These are phyloP conservation scores for Epichloe sylvatica DNA, from an alignment of 2,329 filamentous ascomycete species.

Conservation along the genomic window DNA sequence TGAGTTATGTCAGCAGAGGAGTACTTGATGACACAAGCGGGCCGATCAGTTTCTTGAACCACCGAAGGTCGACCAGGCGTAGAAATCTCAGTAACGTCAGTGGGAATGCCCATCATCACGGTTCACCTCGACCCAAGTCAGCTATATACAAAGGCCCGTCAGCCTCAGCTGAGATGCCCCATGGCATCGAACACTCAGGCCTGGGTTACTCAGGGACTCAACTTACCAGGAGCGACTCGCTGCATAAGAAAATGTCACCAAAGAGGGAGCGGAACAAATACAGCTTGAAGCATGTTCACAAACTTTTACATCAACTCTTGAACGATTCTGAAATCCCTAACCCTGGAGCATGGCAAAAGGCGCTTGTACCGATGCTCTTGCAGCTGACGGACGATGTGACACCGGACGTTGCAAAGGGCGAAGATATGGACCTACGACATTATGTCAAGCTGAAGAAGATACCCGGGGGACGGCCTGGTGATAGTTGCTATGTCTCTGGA, in stretches of 20 bases:
- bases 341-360: conserved; percentile 68
- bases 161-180: conserved; percentile 36
- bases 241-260: conserved; percentile 59
- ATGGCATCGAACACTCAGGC: conserved; percentile 31
- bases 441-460: conserved; percentile 98
- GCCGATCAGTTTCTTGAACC: conserved; percentile 42
- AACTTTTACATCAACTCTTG: conserved; percentile 70
- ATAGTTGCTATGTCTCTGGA: conserved; percentile 92
- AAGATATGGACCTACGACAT: conserved; percentile 93
- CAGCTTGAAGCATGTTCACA: conserved; percentile 77
- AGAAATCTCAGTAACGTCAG: conserved; percentile 79
- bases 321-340: conserved; percentile 62
- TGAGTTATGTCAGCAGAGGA: conserved; percentile 57
- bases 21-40: conserved; percentile 46
- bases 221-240: conserved; percentile 66
- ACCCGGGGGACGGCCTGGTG: conserved; percentile 72
- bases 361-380: conserved; percentile 76
- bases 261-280: conserved; percentile 76
- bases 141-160: conserved; percentile 43
- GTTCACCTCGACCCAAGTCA: conserved; percentile 56
- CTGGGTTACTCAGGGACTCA: conserved; percentile 29
- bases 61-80: conserved; percentile 49
- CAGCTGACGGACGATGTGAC: conserved; percentile 90
- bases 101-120: conserved; percentile 49
- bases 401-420: conserved; percentile 76